Base-by-base conservation (phyloP, 352 stramenopile genomes). In the Globisporangium emineosum region DNA sequence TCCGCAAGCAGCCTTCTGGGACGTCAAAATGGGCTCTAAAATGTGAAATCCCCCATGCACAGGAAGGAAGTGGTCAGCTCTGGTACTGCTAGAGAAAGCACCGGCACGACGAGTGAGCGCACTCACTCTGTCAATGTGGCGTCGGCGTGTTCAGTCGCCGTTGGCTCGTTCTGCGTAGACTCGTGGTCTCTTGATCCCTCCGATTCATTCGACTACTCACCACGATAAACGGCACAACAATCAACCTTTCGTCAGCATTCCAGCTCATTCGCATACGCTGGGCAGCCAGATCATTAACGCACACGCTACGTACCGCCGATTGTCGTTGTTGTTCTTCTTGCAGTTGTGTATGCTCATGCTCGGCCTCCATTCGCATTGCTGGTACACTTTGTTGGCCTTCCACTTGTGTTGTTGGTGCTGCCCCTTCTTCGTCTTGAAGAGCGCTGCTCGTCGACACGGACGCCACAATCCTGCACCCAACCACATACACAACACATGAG, bases 1-100 rank as follows among this genome's bases (percentile, higher is more conserved):
- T 72, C 3, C 66, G 60, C 19, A 89, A 42, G 54, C 59, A 89
- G 5, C 75, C 83, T 7, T 85, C 73, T 0, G 83, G 83, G 2
- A 82, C 65, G 40, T 21, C 51, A 57, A 37, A 37, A 19, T 37
- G 23, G 51, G 19, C 37, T 42, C 29, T 57, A 17, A 40, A 4
- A 17, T 10, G 5, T 23, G 42, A 21, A 50, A 50, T 13, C 5
- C 40, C 40, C 21, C 40, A 21, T 15, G 21, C 40, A 21, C 40
- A 12, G 5, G 1, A 56, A 12, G n/a, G 21, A n/a, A 32, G 29
- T 23, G 19, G 45, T 30, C 45, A 51, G 45, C 45, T 51, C 45
- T 29, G 15, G 8, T 2, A 29, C 6, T 30, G 33, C 10, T 40
- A 13, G 33, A 40, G 10, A 37, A 40, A 40, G 33, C 33, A 40